Evolutionary conservation across 1,284 basidiomycete genomes (phyloP).

Genomic region (Hemileia vastatrix): DNA sequence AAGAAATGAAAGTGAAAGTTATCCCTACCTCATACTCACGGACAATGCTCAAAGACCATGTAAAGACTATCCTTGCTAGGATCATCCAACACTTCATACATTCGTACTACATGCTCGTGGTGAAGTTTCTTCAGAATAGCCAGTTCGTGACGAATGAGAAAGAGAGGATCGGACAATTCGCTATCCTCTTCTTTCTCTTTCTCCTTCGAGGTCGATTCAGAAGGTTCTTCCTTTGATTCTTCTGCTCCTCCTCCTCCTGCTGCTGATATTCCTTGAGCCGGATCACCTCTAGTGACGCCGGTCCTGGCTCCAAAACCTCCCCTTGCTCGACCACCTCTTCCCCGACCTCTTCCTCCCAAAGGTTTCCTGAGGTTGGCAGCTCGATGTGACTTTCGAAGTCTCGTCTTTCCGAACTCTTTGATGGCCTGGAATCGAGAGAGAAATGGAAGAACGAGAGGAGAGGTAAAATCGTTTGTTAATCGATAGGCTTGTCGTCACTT

Average conservation of each 20-base stretch:
- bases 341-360: too few species aligned
- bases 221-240: too few species aligned
- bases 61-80: conserved; percentile 9
- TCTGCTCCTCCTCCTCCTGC: too few species aligned
- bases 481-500: too few species aligned
- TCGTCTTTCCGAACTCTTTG: conserved; percentile 12
- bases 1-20: neutral
- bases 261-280: too few species aligned
- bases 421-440: conserved; percentile 10
- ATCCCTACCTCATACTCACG: too few species aligned
- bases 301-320: neutral
- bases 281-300: neutral
- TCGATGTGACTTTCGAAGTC: conserved; percentile 6
- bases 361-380: too few species aligned
- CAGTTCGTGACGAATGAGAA: conserved; percentile 1
- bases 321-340: too few species aligned
- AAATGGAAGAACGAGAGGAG: too few species aligned
- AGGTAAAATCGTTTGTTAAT: too few species aligned
- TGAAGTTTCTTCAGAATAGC: conserved; percentile 14
- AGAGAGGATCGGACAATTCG: neutral
- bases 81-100: conserved; percentile 11
- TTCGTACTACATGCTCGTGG: neutral
- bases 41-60: too few species aligned
- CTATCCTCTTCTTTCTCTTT: neutral
- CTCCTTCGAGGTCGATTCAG: neutral